Evolutionary conservation across 139 green algal species (phyloP), one percentile per base, ranked within the genome.

Genomic region (Yamagishiella unicocca): DNA sequence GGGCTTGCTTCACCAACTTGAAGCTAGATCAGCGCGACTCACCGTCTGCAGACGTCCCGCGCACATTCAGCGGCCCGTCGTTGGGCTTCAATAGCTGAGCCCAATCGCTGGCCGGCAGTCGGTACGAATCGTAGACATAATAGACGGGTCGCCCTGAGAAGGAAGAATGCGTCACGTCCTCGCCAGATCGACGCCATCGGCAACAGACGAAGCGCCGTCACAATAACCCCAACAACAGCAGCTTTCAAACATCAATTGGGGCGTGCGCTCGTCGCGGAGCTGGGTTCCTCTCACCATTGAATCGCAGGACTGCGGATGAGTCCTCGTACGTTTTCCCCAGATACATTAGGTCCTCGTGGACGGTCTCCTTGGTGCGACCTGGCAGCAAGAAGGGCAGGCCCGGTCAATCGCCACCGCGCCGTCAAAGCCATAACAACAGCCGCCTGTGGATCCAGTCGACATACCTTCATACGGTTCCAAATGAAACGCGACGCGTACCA

Each of bases 91-190:
- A 78, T 37, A 94, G 45, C 31, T 73, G 25, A 3, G 88, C 88
- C 92, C 92, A 94, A 29, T 90, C 81, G 22, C 31, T 17, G 12
- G 91, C 29, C 12, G 87, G 82, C 35, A 93, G 72, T 6, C 81
- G 72, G 85, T 93, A 93, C 33, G 54, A 85, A 67, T 94, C 91
- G 84, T 94, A 94, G 50, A 93, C 85, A 62, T 89, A 94, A 64
- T 86, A 86, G 12, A 53, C 31, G 0, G 50, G 46, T 4, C 40
- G 42, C 3, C 79, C 79, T 75, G 29, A 40, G 14, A 21, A n/a
- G 38, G 17, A 55, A 24, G 19, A 38, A n/a, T n/a, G n/a, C n/a
- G n/a, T n/a, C n/a, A n/a, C n/a, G n/a, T n/a, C n/a, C n/a, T n/a
- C n/a, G n/a, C n/a, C n/a, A n/a, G n/a, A n/a, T n/a, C n/a, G n/a